Evolutionary conservation across 2,329 filamentous ascomycete species (phyloP), one percentile per base, ranked within the genome.

Genomic region (Xylariaceae sp.): DNA sequence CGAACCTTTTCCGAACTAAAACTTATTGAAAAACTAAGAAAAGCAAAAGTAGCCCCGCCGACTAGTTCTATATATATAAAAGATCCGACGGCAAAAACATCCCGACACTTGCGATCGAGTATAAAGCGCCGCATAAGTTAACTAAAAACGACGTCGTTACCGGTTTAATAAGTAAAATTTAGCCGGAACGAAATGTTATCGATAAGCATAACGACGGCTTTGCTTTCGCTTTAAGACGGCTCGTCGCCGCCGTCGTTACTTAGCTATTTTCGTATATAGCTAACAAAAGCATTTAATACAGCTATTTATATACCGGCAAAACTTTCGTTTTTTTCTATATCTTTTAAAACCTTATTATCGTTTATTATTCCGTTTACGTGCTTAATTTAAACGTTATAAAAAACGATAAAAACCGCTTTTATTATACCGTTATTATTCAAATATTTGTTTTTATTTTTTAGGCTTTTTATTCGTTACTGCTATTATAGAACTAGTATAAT

Each of bases 211-310:
- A 14, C 33, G 33, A 36, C 10, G 33, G 33, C 33, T 36, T 36
- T 36, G 14, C 33, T 36, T 10, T 36, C 14, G 14, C 33, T 9
- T 59, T 67, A 0, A 68, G 46, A 52, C 12, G 38, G n/a, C 69
- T 74, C 31, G 51, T 60, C 39, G 62, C 70, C 17, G 70, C 71
- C 19, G 67, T 71, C 18, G 51, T 75, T 6, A 73, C 67, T 2
- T 65, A 73, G 53, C 64, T 75, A 6, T 75, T 73, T 58, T 72
- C 68, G 6, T 71, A 71, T 44, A 73, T 73, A 62, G 56, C 73
- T 3, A 60, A 63, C 33, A 71, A 69, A 43, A 59, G 65, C 34
- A 66, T 69, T 14, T 60, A 60, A 45, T 70, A 69, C 43, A 66
- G 70, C 2, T 73, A 73, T 47, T 48, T 73, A 5, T 69, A 57